Base-by-base conservation (phyloP, 176 grass and related monocot genomes). In the Aegilops speltoides region DNA sequence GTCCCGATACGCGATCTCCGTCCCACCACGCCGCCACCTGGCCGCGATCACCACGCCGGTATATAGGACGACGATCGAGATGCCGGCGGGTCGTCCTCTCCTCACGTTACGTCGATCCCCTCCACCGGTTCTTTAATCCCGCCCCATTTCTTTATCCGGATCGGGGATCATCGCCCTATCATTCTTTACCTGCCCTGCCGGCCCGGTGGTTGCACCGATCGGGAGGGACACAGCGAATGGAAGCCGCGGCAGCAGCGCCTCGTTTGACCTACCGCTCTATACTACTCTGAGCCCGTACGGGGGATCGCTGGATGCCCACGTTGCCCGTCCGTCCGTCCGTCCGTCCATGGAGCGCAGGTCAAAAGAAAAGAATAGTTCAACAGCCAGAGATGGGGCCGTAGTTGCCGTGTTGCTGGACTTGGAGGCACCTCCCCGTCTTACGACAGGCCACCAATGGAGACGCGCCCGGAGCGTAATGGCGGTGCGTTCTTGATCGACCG, bases 171-270 rank as follows among this genome's bases (percentile, higher is more conserved):
- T 70, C 11, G 9, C 50, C 64, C 26, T 22, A 80, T 41, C 78
- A 45, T 45, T 52, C 48, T 41, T 76, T 8, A 61, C 68, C 50
- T 83, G 65, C 31, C 29, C 22, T 38, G 38, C 38, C 38, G 2
- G 8, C 22, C 40, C 81, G 89, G 84, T 90, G 54, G 84, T 83
- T 90, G 31, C 87, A 34, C 82, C 76, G 32, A 85, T 75, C 82
- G 66, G 38, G 75, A 88, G 26, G 36, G 25, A 26, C 15, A 31
- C 15, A 2, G 2, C 24, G 73, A 16, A 68, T 57, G 63, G 83
- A 82, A 69, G 50, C 50, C 50, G 81, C 52, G 36, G 80, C 26
- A 10, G 32, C 56, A 7, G 28, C 22, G 65, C 84, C 74, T 87
- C 75, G 84, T 83, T 90, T 83, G 89, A 90, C 84, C 80, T 83